A percentile compares a stretch with the other conserved stretches of the same genome.
Conservation (phyloP, 257 asterid species). For the Forsythia viridissima region DNA sequence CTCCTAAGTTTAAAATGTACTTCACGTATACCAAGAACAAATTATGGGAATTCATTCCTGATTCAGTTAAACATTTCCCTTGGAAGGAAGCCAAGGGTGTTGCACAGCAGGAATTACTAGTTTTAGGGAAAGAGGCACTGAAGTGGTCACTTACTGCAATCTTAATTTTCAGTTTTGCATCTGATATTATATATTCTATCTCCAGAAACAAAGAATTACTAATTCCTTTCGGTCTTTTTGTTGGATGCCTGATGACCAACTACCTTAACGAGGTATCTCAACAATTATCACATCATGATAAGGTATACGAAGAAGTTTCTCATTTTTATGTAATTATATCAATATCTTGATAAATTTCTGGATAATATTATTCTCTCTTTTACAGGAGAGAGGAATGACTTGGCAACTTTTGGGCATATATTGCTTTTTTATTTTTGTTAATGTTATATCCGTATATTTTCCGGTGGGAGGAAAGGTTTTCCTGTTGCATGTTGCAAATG, state of each 20-base stretch:
- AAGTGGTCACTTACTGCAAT: conserved; percentile 55
- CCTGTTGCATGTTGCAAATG: conserved; percentile 58
- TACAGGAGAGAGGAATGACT: conserved; percentile 43
- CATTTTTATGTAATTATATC: background rate
- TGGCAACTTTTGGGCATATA: conserved; percentile 42
- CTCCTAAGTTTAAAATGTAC: conserved; percentile 34
- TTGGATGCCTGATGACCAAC: conserved; percentile 45
- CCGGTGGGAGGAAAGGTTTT: conserved; percentile 34
- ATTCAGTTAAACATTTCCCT: conserved; percentile 49
- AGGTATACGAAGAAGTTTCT: conserved; percentile 35
- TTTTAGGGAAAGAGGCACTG: conserved; percentile 45
- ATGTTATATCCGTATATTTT: conserved; percentile 29
- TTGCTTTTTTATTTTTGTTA: conserved; percentile 50
- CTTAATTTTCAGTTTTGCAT: conserved; percentile 36
- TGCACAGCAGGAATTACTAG: conserved; percentile 38
- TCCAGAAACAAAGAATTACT: conserved; percentile 60
- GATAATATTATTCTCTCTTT: conserved; percentile 22
- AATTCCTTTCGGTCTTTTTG: conserved; percentile 60
- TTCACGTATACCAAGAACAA: conserved; percentile 34
- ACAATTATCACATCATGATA: conserved; percentile 33
- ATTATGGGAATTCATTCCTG: conserved; percentile 43
- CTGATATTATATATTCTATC: conserved; percentile 48
- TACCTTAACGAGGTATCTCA: conserved; percentile 47
- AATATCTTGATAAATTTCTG: background rate
- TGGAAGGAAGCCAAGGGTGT: conserved; percentile 56